phyloP scores from a whole-genome alignment of 805 yeast genomes.

The Starmerella asiatica region DNA sequence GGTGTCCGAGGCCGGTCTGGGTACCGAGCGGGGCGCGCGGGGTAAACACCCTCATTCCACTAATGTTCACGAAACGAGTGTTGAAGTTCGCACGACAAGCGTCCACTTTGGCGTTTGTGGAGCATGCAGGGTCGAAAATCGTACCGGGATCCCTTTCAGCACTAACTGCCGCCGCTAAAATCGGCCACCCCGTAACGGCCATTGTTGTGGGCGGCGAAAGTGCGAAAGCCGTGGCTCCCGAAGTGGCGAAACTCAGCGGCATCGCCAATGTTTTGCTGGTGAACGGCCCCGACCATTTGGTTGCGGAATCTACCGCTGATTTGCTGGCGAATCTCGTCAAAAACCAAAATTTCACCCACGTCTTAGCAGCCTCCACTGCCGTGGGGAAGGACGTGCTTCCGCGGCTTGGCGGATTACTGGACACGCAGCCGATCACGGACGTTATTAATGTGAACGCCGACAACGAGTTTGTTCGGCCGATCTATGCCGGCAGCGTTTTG shows the following conservation, averaged over 20 bases:
- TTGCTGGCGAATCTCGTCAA: constrained; percentile 38
- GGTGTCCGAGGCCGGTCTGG: neutral
- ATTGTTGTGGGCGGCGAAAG: constrained; percentile 49
- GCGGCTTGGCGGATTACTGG: constrained; percentile 70
- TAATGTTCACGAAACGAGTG: neutral
- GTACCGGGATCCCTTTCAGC: constrained; percentile 60
- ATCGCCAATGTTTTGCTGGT: constrained; percentile 45
- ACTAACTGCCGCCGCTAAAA: constrained; percentile 58
- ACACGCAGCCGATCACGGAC: constrained; percentile 80
- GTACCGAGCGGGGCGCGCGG: neutral
- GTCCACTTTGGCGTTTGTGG: constrained; percentile 68
- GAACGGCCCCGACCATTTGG: constrained; percentile 41
- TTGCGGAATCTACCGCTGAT: constrained; percentile 77
- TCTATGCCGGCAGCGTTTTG: constrained; percentile 89
- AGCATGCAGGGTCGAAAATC: constrained; percentile 40
- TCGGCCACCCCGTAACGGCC: constrained; percentile 69
- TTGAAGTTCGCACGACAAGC: constrained; percentile 26
- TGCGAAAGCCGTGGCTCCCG: constrained; percentile 38
- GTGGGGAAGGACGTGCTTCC: constrained; percentile 81
- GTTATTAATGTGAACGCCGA: constrained; percentile 51
- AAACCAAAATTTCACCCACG: constrained; percentile 43
- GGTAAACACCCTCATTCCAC: neutral
- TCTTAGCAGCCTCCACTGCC: constrained; percentile 70
- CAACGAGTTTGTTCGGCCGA: constrained; percentile 77
- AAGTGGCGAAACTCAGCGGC: constrained; percentile 41